Base-by-base conservation (phyloP, 2,329 filamentous ascomycete genomes). In the Arthroderma uncinatum region DNA sequence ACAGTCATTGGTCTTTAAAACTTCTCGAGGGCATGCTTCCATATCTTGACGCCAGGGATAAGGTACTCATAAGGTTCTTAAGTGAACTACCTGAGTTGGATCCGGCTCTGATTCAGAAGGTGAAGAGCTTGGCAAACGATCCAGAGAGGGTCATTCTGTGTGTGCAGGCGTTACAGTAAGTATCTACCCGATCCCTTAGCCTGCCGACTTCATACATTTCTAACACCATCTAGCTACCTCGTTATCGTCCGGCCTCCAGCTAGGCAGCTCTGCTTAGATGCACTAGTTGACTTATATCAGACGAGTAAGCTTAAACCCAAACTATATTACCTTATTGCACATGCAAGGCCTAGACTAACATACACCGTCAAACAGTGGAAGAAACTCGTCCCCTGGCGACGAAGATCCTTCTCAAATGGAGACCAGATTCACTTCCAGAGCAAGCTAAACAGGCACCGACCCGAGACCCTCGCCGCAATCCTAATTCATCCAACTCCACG, bases 1-100 rank as follows among this genome's bases (percentile, higher is more conserved):
- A 95, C 70, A 83, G 89, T 59, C 82, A 82, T 66, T 94, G 87
- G 80, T 83, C 84, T 1, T 72, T 91, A 60, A 85, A 84, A 59
- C 78, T 97, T n/a, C 78, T 98, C 16, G 90, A 96, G 67, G 87
- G 87, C 1, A 89, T 98, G 64, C 73, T 95, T 34, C 88, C 89
- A 2, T 97, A 95, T 69, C 78, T 97, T n/a, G 90, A 96, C 67
- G 82, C 85, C 1, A 87, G 89, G 60, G 93, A 98, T 68, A 92
- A 93, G 70, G 81, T 95, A 21, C 76, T 98, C 57, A 91, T 94
- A 28, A 83, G 93, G 36, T 95, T 97, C 67, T 74, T 98, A 47
- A 91, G 89, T 53, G 93, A 98, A 71, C 84, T 98, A 34, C 93
- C 93, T 0, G 84, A 87, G 42, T 77, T 98, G 34, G 89, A 84